Percentiles rank a stretch among this genome's conserved stretches.
These are phyloP conservation scores for Plasmodium knowlesi DNA, from an alignment of 169 alveolate genomes.

Conservation along the genomic window DNA sequence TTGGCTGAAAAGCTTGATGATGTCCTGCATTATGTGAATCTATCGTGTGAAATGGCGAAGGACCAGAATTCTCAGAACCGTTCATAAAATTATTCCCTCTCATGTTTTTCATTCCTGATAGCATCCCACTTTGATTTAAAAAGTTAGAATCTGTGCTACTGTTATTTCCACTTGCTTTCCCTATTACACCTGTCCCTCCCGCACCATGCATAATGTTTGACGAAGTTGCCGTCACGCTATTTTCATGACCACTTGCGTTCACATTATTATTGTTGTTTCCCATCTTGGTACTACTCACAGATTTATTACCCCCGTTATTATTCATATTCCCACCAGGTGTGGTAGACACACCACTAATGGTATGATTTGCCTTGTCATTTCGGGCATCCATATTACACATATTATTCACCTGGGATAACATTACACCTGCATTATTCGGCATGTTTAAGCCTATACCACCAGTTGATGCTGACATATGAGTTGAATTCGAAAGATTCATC, in stretches of 20 bases:
- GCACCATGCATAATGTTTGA: not conserved
- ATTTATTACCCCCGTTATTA: not conserved
- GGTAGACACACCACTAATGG: not conserved
- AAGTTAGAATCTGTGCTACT: not conserved
- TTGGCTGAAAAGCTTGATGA: slow-evolving; percentile 49
- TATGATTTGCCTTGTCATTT: not conserved
- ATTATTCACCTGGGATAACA: not conserved
- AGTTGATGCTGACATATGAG: not conserved
- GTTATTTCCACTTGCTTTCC: not conserved
- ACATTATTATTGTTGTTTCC: not conserved
- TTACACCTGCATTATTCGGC: not conserved
- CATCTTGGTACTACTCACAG: not conserved
- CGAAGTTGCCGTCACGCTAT: not conserved
- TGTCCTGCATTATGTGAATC: slow-evolving; percentile 9
- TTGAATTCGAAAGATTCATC: not conserved
- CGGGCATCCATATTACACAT: not conserved
- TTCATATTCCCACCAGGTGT: not conserved
- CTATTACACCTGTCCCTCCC: not conserved
- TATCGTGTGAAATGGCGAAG: slow-evolving; percentile 19
- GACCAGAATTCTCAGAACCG: slow-evolving; percentile 40
- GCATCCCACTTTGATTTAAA: slow-evolving; percentile 32
- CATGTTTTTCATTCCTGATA: slow-evolving; percentile 12
- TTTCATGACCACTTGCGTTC: slow-evolving; percentile 4
- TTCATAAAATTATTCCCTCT: slow-evolving; percentile 48
- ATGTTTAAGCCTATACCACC: not conserved